Evolutionary conservation across 129 eudicot species (phyloP).

Genomic region (Artemisia argyi): DNA sequence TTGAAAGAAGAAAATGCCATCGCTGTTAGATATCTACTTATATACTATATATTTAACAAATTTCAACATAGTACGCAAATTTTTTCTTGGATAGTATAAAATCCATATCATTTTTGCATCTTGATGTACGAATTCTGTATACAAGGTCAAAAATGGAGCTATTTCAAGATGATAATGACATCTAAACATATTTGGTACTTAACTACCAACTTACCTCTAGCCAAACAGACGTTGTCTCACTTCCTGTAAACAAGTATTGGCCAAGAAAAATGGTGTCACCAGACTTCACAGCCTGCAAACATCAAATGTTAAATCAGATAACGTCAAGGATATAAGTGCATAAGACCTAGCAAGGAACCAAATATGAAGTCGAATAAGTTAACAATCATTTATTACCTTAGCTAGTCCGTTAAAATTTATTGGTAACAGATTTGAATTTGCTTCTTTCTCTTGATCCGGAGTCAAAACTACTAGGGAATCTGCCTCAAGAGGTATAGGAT

Average conservation of each 20-base stretch:
- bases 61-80: not conserved
- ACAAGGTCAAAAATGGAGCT: not conserved
- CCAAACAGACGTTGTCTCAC: constrained; percentile 89
- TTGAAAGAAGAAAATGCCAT: not conserved
- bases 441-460: constrained; percentile 84
- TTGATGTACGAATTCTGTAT: not conserved
- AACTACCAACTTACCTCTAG: constrained; percentile 82
- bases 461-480: constrained; percentile 59
- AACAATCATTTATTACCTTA: constrained; percentile 43
- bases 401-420: constrained; percentile 70
- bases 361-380: not conserved
- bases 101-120: not conserved
- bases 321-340: not conserved
- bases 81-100: not conserved
- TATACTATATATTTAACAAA: not conserved
- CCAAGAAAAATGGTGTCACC: constrained; percentile 95
- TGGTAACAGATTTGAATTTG: constrained; percentile 65
- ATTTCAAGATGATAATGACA: not conserved
- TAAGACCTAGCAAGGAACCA: not conserved
- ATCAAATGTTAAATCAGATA: constrained; percentile 7
- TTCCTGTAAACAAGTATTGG: constrained; percentile 89
- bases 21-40: not conserved
- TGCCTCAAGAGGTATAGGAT: constrained; percentile 67
- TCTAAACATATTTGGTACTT: not conserved
- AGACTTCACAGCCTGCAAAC: constrained; percentile 72